Percentiles rank a stretch among this genome's conserved stretches.
These are phyloP conservation scores for Ogataea corticis DNA, from an alignment of 805 yeast genomes.

Conservation along the genomic window DNA sequence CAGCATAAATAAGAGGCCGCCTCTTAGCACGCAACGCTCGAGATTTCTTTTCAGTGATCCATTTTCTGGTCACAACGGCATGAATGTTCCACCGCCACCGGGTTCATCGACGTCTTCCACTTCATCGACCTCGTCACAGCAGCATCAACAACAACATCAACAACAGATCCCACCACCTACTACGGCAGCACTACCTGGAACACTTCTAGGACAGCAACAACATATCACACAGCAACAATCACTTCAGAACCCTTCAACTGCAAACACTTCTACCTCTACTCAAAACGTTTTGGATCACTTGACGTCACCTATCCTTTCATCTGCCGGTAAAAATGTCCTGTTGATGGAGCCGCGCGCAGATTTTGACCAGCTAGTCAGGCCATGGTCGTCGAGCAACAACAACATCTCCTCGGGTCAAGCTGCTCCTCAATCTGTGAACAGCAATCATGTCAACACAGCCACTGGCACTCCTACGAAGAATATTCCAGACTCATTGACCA, in stretches of 20 bases:
- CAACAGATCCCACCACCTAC: slow-evolving; percentile 12
- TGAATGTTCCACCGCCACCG: slow-evolving; percentile 14
- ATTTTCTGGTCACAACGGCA: slow-evolving; percentile 29
- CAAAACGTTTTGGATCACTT: slow-evolving; percentile 23
- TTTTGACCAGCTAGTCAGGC: slow-evolving; percentile 49
- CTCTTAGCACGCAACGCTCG: slow-evolving; percentile 60
- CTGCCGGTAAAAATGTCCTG: slow-evolving; percentile 44
- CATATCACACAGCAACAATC: slow-evolving; percentile 11
- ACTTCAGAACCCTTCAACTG: slow-evolving; percentile 18
- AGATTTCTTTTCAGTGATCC: slow-evolving; percentile 73
- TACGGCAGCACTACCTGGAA: slow-evolving; percentile 14
- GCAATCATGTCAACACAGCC: slow-evolving; percentile 6
- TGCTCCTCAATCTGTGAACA: slow-evolving; percentile 6
- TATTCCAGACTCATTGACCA: slow-evolving; percentile 24
- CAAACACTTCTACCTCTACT: slow-evolving; percentile 35
- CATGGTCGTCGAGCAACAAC: slow-evolving; percentile 22
- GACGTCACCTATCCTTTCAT: slow-evolving; percentile 25
- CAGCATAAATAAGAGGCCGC: slow-evolving; percentile 44
- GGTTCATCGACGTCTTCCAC: slow-evolving; percentile 18
- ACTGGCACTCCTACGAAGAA: slow-evolving; percentile 21
- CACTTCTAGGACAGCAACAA: slow-evolving; percentile 11
- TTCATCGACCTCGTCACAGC: slow-evolving; percentile 16
- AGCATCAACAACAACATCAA: slow-evolving; percentile 9
- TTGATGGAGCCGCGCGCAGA: slow-evolving; percentile 48
- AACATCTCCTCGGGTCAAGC: slow-evolving; percentile 6